These are phyloP conservation scores for Lentinus tigrinus DNA, from an alignment of 768 basidiomycete genomes.

Conservation along the genomic window DNA sequence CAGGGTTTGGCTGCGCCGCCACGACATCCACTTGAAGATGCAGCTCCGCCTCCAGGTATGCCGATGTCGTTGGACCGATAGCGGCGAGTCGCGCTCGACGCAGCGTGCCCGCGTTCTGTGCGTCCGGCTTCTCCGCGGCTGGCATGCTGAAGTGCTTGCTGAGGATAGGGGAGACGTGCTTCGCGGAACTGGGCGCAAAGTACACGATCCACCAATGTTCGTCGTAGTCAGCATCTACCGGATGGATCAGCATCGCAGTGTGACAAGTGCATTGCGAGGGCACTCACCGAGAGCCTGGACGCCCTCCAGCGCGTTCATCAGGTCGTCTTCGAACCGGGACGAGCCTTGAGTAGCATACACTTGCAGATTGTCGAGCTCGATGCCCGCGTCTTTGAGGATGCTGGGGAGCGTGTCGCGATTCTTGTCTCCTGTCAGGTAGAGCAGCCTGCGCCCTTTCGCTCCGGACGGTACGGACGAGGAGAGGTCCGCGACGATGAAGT, in stretches of 20 bases:
- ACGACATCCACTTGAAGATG: conserved; percentile 52
- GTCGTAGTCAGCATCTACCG: background rate
- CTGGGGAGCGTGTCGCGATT: conserved; percentile 65
- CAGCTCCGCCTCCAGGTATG: conserved; percentile 47
- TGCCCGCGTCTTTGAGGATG: conserved; percentile 44
- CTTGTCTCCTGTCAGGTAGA: conserved; percentile 89
- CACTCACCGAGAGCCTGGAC: background rate
- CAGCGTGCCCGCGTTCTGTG: background rate
- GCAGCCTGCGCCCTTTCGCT: conserved; percentile 29
- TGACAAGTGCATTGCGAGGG: no score
- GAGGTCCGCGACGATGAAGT: conserved; percentile 52
- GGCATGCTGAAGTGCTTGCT: conserved; percentile 43
- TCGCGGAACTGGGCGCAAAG: conserved; percentile 75
- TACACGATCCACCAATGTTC: conserved; percentile 65
- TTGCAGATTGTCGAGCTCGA: conserved; percentile 51
- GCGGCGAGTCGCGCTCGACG: conserved; percentile 41
- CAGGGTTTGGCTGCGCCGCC: conserved; percentile 55
- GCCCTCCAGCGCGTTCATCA: conserved; percentile 25
- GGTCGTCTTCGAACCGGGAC: conserved; percentile 43
- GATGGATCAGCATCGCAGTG: background rate
- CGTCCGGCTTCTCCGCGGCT: background rate
- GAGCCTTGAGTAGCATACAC: conserved; percentile 72
- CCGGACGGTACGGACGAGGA: no score
- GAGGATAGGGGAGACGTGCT: conserved; percentile 52
- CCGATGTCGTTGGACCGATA: conserved; percentile 68